Percentiles rank a stretch among this genome's conserved stretches.
These are phyloP conservation scores for Neofusicoccum kwambonambiense DNA, from an alignment of 2,329 filamentous ascomycete species.

Conservation along the genomic window DNA sequence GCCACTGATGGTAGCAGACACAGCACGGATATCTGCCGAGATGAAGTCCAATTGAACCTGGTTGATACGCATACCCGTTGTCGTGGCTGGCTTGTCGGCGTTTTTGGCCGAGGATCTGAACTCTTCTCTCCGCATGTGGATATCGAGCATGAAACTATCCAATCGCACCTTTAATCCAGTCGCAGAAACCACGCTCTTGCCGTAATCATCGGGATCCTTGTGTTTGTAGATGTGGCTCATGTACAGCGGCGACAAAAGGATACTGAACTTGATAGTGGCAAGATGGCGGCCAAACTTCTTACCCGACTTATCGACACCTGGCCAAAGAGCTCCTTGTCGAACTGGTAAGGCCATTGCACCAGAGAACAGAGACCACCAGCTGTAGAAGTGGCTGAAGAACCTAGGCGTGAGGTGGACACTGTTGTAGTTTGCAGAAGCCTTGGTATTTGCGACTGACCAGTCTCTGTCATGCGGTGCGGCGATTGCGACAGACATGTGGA, in stretches of 20 bases:
- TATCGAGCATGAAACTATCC: slow-evolving; percentile 94
- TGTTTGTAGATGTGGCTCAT: slow-evolving; percentile 98
- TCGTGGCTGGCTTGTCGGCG: slow-evolving; percentile 67
- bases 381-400: slow-evolving; percentile 98
- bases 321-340: slow-evolving; percentile 87
- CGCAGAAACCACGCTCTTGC: slow-evolving; percentile 75
- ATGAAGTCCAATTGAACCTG: slow-evolving; percentile 90
- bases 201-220: slow-evolving; percentile 87
- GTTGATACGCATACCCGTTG: slow-evolving; percentile 93
- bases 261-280: slow-evolving; percentile 97
- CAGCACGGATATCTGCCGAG: slow-evolving; percentile 85
- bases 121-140: slow-evolving; percentile 91
- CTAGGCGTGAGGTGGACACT: slow-evolving; percentile 90
- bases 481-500: slow-evolving; percentile 91
- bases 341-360: slow-evolving; percentile 93
- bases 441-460: slow-evolving; percentile 73
- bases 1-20: slow-evolving; percentile 84
- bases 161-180: slow-evolving; percentile 96
- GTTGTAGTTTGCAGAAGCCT: slow-evolving; percentile 88
- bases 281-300: slow-evolving; percentile 98
- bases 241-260: slow-evolving; percentile 88
- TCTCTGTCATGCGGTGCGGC: slow-evolving; percentile 83
- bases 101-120: slow-evolving; percentile 77
- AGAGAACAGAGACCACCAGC: slow-evolving; percentile 96
- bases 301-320: slow-evolving; percentile 89